A percentile compares a stretch with the other conserved stretches of the same genome.
Evolutionary conservation across 1,284 basidiomycete genomes (phyloP).

Genomic region (Pseudozyma tsukubaensis): DNA sequence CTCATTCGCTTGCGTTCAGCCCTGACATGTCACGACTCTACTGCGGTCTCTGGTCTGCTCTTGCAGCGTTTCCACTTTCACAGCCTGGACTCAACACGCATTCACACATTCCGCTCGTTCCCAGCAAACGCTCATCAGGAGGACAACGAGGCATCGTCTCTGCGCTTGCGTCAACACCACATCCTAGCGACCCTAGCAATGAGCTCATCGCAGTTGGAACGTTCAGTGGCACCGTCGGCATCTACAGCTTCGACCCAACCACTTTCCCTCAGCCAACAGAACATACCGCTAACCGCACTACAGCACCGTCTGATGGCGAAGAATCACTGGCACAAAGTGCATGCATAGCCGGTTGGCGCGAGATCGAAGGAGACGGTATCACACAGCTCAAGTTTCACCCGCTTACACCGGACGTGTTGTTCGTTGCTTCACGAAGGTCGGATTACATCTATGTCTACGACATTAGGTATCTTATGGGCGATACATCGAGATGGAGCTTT

Average conservation of each 20-base stretch:
- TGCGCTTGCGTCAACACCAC: constrained; percentile 22
- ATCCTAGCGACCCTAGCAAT: constrained; percentile 15
- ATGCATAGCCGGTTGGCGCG: constrained; percentile 58
- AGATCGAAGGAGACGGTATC: constrained; percentile 53
- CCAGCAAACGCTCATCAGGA: constrained; percentile 13
- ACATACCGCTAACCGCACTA: constrained; percentile 14
- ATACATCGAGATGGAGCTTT: constrained; percentile 39
- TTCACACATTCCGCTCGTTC: constrained; percentile 25
- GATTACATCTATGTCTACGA: constrained; percentile 54
- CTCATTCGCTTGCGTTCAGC: constrained; percentile 53
- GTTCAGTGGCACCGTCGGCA: constrained; percentile 49
- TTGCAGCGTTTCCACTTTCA: constrained; percentile 48
- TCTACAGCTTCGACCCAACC: constrained; percentile 40
- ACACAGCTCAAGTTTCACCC: constrained; percentile 59
- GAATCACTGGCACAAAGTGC: constrained; percentile 20
- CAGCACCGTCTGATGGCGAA: not conserved
- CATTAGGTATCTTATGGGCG: constrained; percentile 46
- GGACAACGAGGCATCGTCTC: constrained; percentile 56
- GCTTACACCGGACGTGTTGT: constrained; percentile 47
- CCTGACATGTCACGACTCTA: constrained; percentile 54
- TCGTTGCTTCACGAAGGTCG: constrained; percentile 49
- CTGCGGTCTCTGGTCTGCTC: constrained; percentile 36
- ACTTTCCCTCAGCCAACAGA: constrained; percentile 25
- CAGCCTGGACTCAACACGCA: constrained; percentile 56
- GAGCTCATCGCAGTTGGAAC: constrained; percentile 60